These are phyloP conservation scores for Hexamita inflata DNA, from an alignment of 208 protist genomes.

Conservation along the genomic window DNA sequence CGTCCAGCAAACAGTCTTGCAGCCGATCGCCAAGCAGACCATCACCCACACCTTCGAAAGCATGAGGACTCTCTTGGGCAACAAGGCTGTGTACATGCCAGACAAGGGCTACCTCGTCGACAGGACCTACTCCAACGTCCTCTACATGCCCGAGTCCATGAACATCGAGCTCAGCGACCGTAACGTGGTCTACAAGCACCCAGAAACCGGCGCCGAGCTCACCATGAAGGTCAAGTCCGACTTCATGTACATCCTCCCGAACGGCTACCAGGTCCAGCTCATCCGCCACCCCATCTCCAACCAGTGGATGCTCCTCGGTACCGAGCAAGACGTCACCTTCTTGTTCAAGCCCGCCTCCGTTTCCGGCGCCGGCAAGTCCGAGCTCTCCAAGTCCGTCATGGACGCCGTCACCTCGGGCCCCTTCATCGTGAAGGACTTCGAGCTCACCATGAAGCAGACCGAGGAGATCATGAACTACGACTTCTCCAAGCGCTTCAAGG, in stretches of 20 bases:
- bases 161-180: slow-evolving; percentile 32
- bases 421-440: slow-evolving; percentile 37
- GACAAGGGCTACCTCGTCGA: slow-evolving; percentile 38
- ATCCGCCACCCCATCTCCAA: slow-evolving; percentile 28
- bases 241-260: slow-evolving; percentile 42
- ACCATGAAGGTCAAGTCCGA: slow-evolving; percentile 29
- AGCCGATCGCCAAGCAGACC: background rate
- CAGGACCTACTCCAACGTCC: slow-evolving; percentile 28
- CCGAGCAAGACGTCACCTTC: slow-evolving; percentile 5
- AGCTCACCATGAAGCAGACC: slow-evolving; percentile 27
- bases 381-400: slow-evolving; percentile 45
- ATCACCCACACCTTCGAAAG: slow-evolving; percentile 27
- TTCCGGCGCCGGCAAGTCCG: slow-evolving; percentile 48
- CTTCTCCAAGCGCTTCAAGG: slow-evolving; percentile 34
- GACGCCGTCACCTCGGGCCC: slow-evolving; percentile 40
- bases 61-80: background rate
- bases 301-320: slow-evolving; percentile 37
- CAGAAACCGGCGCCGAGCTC: slow-evolving; percentile 17
- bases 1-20: background rate
- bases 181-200: slow-evolving; percentile 26
- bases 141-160: slow-evolving; percentile 40
- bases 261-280: slow-evolving; percentile 43
- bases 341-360: slow-evolving; percentile 43
- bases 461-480: slow-evolving; percentile 40
- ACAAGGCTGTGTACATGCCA: slow-evolving; percentile 18